A percentile compares a stretch with the other conserved stretches of the same genome.
Evolutionary conservation across 176 grass and related monocot species (phyloP).

Genomic region (Carex scoparia): DNA sequence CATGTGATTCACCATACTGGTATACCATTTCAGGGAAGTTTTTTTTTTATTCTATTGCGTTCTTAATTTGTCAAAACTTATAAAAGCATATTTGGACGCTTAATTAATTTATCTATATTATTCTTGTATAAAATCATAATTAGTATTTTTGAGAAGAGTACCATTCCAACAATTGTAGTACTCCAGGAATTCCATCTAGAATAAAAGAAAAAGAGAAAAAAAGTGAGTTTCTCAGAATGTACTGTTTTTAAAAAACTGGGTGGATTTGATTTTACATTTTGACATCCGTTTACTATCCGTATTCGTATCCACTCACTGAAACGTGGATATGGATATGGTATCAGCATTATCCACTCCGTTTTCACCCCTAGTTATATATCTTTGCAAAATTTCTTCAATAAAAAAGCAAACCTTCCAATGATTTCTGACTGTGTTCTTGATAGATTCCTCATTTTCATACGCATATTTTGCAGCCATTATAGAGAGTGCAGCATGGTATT

Average conservation of each 20-base stretch:
- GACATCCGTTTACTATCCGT: too few species aligned
- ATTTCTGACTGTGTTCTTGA: conserved; percentile 31
- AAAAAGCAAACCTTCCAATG: conserved; percentile 43
- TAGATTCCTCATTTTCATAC: conserved; percentile 59
- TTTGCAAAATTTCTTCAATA: neutral
- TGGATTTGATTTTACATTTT: too few species aligned
- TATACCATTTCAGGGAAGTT: neutral
- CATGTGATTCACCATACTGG: neutral
- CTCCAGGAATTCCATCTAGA: conserved; percentile 61
- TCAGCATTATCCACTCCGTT: too few species aligned
- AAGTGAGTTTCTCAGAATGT: neutral
- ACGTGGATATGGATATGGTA: too few species aligned
- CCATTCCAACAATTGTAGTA: conserved; percentile 83
- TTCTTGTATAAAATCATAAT: neutral
- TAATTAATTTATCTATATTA: neutral
- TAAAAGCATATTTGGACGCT: neutral
- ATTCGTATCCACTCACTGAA: too few species aligned
- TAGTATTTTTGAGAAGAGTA: conserved; percentile 19
- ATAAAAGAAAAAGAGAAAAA: neutral
- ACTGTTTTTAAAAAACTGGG: neutral
- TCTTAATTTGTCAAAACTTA: neutral
- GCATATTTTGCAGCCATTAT: conserved; percentile 75
- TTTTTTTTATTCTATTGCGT: neutral
- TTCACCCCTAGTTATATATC: too few species aligned
- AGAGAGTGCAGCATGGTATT: conserved; percentile 60